Conservation (phyloP, 257 asterid genomes). For the Capsicum baccatum region DNA sequence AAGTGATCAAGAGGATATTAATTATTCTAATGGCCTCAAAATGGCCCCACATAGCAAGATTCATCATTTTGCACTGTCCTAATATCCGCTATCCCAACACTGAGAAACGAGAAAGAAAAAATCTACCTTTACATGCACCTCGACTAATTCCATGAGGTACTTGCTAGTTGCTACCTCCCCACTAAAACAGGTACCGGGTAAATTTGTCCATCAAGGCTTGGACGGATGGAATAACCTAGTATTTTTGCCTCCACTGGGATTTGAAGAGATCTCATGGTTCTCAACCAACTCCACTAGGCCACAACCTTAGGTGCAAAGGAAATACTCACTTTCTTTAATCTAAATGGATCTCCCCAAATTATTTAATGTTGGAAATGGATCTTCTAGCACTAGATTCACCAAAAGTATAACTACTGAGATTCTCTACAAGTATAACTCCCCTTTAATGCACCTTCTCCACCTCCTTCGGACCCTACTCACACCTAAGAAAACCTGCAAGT, state of each 20-base stretch:
- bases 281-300: background rate
- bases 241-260: background rate
- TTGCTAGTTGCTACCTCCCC: background rate
- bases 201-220: background rate
- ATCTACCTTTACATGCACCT: background rate
- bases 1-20: background rate
- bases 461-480: conserved; percentile 14
- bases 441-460: background rate
- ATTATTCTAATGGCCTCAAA: background rate
- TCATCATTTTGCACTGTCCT: background rate
- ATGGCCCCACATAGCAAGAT: background rate
- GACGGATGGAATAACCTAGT: background rate
- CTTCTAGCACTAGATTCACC: background rate
- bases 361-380: conserved; percentile 10
- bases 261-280: background rate
- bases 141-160: background rate
- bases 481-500: conserved; percentile 13
- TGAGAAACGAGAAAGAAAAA: background rate
- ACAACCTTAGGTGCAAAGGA: conserved; percentile 8
- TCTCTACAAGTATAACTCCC: conserved; percentile 1
- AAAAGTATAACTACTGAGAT: background rate
- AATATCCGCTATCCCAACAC: background rate
- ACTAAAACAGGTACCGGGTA: background rate
- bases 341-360: conserved; percentile 2
- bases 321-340: background rate